Evolutionary conservation across 192 early-diverging fungal species (phyloP).

Genomic region (Jimgerdemannia flammicorona): DNA sequence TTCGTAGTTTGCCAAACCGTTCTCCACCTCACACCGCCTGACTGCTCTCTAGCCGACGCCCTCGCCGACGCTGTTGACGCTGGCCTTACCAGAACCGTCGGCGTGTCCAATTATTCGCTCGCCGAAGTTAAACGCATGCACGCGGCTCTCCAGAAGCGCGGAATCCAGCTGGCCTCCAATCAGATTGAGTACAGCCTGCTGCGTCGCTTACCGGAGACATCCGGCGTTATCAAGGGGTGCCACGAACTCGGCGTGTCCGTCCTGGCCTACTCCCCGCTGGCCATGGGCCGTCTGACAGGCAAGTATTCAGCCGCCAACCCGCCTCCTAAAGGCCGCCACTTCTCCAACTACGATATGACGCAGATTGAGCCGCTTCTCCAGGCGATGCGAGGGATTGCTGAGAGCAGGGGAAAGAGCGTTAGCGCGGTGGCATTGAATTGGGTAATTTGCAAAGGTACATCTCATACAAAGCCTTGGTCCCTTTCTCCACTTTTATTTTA

Average conservation of each 20-base stretch:
- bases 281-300: slow-evolving; percentile 26
- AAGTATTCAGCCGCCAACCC: slow-evolving; percentile 1
- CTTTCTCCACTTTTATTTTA: too few relatives aligned
- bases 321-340: not conserved
- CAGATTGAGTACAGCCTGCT: slow-evolving; percentile 51
- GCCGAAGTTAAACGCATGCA: slow-evolving; percentile 38
- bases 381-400: not conserved
- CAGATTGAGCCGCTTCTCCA: not conserved
- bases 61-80: slow-evolving; percentile 41
- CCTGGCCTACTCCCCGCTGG: slow-evolving; percentile 71
- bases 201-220: slow-evolving; percentile 58
- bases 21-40: too few relatives aligned
- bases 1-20: too few relatives aligned
- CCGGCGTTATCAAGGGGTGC: slow-evolving; percentile 64
- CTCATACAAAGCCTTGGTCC: not conserved
- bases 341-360: not conserved
- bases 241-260: slow-evolving; percentile 68
- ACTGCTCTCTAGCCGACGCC: slow-evolving; percentile 25
- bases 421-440: slow-evolving; percentile 44
- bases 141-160: slow-evolving; percentile 34
- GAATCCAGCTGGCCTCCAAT: slow-evolving; percentile 41
- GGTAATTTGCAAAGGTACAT: slow-evolving; percentile 33
- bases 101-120: slow-evolving; percentile 48
- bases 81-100: slow-evolving; percentile 41
- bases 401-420: slow-evolving; percentile 6